Evolutionary conservation across 2,329 filamentous ascomycete species (phyloP).

Genomic region (Celoporthe dispersa): DNA sequence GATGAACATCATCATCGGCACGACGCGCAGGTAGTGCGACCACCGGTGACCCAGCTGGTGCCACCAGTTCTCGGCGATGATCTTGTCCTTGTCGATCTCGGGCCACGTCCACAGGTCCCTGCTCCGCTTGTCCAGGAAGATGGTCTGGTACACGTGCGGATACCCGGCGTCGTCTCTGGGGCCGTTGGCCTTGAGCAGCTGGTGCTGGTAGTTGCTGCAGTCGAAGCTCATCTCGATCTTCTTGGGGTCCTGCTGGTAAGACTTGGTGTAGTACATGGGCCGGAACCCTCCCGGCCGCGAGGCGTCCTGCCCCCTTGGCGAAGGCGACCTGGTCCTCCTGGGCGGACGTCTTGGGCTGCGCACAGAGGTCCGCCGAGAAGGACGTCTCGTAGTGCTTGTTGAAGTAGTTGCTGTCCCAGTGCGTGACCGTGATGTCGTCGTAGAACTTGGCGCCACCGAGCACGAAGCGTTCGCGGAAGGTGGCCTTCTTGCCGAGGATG

Average conservation of each 20-base stretch:
- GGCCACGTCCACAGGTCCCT: conserved; percentile 61
- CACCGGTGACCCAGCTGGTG: conserved; percentile 68
- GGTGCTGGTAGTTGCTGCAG: conserved; percentile 75
- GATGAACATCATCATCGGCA: conserved; percentile 74
- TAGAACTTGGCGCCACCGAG: conserved; percentile 72
- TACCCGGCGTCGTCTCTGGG: conserved; percentile 38
- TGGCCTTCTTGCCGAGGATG: conserved; percentile 61
- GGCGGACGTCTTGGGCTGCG: conserved; percentile 47
- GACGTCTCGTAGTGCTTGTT: conserved; percentile 69
- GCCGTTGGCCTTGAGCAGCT: conserved; percentile 57
- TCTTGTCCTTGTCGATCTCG: conserved; percentile 62
- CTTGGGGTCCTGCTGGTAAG: conserved; percentile 57
- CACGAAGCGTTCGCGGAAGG: conserved; percentile 66
- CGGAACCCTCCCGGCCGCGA: conserved; percentile 61
- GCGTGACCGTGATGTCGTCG: conserved; percentile 73
- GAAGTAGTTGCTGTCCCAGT: conserved; percentile 69
- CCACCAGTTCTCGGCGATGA: conserved; percentile 70
- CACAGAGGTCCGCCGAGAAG: conserved; percentile 57
- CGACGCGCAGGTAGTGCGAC: conserved; percentile 67
- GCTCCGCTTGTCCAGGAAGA: conserved; percentile 65
- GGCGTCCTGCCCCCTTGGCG: conserved; percentile 50
- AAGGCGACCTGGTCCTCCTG: conserved; percentile 47
- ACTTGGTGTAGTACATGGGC: conserved; percentile 70
- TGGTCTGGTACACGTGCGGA: conserved; percentile 72
- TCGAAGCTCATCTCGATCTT: conserved; percentile 75